Conservation (phyloP, 345 rosid species). For the Ceriops tagal region DNA sequence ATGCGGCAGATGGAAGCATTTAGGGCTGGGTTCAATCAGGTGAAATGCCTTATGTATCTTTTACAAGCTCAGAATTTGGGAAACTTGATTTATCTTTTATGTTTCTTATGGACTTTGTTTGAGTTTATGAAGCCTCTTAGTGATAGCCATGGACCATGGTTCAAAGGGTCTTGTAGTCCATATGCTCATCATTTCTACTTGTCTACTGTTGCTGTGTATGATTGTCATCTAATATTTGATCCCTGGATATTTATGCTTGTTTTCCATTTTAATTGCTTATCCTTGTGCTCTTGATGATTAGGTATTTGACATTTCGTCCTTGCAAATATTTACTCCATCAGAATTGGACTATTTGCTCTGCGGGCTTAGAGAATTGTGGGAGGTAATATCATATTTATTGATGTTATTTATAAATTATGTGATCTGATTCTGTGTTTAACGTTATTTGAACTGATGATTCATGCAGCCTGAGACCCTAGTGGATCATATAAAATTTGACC, state of each 20-base stretch:
- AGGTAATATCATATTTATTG: conserved; percentile 43
- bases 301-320: conserved; percentile 89
- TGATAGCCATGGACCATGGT: no score
- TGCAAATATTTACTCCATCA: conserved; percentile 85
- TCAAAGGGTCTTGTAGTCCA: no score
- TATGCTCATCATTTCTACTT: background rate
- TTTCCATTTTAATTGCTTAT: background rate
- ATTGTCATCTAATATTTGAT: background rate
- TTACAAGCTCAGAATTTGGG: background rate
- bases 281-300: conserved; percentile 25
- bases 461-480: conserved; percentile 79
- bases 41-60: conserved; percentile 8
- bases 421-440: background rate
- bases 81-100: background rate
- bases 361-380: conserved; percentile 97
- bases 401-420: background rate
- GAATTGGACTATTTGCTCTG: conserved; percentile 94
- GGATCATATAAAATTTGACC: conserved; percentile 96
- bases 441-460: conserved; percentile 5
- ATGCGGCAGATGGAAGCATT: conserved; percentile 85
- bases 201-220: background rate
- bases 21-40: conserved; percentile 96
- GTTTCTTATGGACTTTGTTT: background rate
- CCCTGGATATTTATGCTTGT: background rate
- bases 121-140: background rate